Conservation (phyloP, 352 stramenopile species). For the Globisporangium okanoganense region DNA sequence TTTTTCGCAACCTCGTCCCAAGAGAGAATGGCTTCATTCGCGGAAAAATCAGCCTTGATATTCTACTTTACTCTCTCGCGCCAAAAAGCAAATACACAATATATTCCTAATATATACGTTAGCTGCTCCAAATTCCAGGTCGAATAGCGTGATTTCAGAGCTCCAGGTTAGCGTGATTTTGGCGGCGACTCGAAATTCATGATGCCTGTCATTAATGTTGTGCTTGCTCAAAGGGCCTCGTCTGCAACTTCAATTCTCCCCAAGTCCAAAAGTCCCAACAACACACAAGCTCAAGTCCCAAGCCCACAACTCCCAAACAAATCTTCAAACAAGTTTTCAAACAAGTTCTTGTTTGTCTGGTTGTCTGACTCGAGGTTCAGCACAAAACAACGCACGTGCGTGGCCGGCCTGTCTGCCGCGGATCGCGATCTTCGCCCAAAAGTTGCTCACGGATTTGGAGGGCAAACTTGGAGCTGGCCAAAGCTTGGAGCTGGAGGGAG, state of each 20-base stretch:
- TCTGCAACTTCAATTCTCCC: not conserved
- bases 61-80: conserved; percentile 4
- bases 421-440: not conserved
- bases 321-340: not conserved
- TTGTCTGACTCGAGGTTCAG: not conserved
- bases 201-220: not conserved
- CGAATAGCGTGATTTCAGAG: not conserved
- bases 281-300: not conserved
- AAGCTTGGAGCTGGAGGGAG: no score
- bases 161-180: not conserved
- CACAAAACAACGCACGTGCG: not conserved
- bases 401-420: not conserved
- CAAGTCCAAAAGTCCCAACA: not conserved
- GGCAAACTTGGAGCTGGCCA: not conserved
- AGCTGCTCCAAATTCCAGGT: not conserved
- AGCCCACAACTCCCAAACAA: not conserved
- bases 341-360: not conserved
- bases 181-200: not conserved
- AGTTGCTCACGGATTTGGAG: no score
- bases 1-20: conserved; percentile 4
- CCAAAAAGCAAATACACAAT: not conserved
- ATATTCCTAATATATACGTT: not conserved
- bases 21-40: not conserved
- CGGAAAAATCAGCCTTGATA: not conserved
- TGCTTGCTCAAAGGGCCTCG: not conserved